These are phyloP conservation scores for Neoconidiobolus thromboides DNA, from an alignment of 371 early-diverging fungal genomes.

Conservation along the genomic window DNA sequence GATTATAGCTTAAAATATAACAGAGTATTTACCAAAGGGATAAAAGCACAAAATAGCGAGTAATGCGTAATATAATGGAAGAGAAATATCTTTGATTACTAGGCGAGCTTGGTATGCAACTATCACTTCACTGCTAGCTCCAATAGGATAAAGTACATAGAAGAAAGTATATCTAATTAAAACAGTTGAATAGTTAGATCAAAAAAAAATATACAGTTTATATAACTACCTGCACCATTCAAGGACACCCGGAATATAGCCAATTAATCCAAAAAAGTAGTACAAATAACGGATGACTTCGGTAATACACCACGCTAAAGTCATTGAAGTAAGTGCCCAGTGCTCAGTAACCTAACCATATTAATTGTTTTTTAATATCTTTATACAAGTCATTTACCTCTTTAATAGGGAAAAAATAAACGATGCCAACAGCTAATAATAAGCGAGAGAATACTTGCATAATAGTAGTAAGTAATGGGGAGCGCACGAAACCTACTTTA, in stretches of 20 bases:
- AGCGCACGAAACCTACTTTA: constrained; percentile 46
- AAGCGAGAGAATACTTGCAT: constrained; percentile 78
- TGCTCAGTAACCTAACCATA: constrained; percentile 26
- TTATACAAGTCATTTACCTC: constrained; percentile 3
- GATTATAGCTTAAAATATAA: too few species aligned
- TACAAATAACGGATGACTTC: constrained; percentile 75
- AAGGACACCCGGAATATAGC: constrained; percentile 25
- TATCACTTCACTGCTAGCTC: constrained; percentile 66
- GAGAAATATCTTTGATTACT: constrained; percentile 27
- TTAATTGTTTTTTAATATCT: not conserved
- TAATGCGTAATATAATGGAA: constrained; percentile 30
- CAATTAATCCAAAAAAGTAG: constrained; percentile 53
- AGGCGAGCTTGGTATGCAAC: constrained; percentile 54
- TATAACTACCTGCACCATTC: constrained; percentile 37
- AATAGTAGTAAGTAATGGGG: constrained; percentile 54
- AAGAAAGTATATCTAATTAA: constrained; percentile 62
- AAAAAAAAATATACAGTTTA: not conserved
- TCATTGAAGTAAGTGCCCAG: constrained; percentile 58
- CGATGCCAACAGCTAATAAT: constrained; percentile 63
- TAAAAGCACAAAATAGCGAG: constrained; percentile 35
- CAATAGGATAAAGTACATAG: constrained; percentile 74
- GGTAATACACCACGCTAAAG: constrained; percentile 82
- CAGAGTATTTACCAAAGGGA: constrained; percentile 30
- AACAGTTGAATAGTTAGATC: constrained; percentile 6
- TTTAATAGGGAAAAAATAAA: constrained; percentile 32